Evolutionary conservation across 2,329 filamentous ascomycete genomes (phyloP), one percentile per base, ranked within the genome.

Genomic region (Orbilia ellipsospora): DNA sequence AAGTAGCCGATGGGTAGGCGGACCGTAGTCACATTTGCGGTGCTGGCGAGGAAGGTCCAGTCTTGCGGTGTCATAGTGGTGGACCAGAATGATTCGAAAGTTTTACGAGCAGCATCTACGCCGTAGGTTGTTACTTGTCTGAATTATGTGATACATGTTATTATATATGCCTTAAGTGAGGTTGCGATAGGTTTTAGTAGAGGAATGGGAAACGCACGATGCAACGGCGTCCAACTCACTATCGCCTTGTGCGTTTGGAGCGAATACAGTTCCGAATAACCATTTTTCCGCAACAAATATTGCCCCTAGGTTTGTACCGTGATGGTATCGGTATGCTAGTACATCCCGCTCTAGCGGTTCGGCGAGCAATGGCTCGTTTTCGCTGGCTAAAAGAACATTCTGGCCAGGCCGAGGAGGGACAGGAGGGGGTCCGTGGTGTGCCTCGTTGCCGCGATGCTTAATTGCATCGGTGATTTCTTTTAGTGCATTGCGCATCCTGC

Each of bases 1-100:
- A 85, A 89, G 80, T 87, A 88, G 2, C 88, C 87, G 62, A 90
- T 86, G 0, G 88, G 88, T 16, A 90, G 80, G n/a, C 88, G 84
- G 50, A 89, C 84, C 15, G 86, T 86, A 2, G 86, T 89, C 78
- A 86, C 87, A 61, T 84, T 85, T 1, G 85, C 87, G 26, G 84
- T 81, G 15, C 85, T 83, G 4, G 82, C 82, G 23, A 89, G 82
- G 85, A 86, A 89, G 15, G 83, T 80, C 20, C 88, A 82, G 78
- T 88, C 86, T 0, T 81, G 80, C 55, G 87, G 84, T 8, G 83
- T 83, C 31, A 88, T 80, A 4, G 85, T 85, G 50, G 82, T 83
- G 1, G 80, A 79, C 87, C 87, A 89, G 73, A 87, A 85, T 3
- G 82, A 78, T 81, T 89, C 85, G 81, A 86, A 88, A 70, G 84